Percentiles rank a stretch among this genome's conserved stretches.
Evolutionary conservation across 2,329 filamentous ascomycete species (phyloP).

Genomic region (Colletotrichum liriopes): DNA sequence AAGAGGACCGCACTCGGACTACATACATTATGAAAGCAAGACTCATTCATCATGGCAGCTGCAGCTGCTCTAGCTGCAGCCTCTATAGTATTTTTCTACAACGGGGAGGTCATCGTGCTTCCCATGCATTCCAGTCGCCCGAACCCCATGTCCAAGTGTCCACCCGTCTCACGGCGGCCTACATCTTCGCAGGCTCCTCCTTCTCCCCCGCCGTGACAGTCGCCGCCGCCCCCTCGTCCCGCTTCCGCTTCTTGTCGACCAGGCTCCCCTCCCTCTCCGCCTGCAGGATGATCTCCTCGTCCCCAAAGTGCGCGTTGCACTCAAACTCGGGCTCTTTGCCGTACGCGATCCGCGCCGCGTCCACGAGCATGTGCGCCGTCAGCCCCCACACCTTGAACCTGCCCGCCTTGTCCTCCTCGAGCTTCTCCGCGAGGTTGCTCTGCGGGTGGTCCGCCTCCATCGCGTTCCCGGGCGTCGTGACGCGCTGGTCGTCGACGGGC

Average conservation of each 20-base stretch:
- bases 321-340: slow-evolving; percentile 88
- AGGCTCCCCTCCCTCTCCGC: slow-evolving; percentile 62
- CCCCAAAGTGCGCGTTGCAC: slow-evolving; percentile 69
- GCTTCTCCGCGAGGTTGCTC: slow-evolving; percentile 58
- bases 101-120: not conserved
- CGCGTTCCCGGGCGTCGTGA: slow-evolving; percentile 69
- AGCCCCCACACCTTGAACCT: slow-evolving; percentile 94
- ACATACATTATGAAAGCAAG: slow-evolving; percentile 4
- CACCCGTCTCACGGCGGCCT: not conserved
- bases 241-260: slow-evolving; percentile 60
- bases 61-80: slow-evolving; percentile 26
- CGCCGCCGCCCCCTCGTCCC: slow-evolving; percentile 43
- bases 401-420: slow-evolving; percentile 61
- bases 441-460: slow-evolving; percentile 55
- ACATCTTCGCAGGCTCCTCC: slow-evolving; percentile 43
- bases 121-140: not conserved
- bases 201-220: slow-evolving; percentile 47
- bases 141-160: not conserved
- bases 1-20: not conserved
- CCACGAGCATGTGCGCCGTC: slow-evolving; percentile 92
- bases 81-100: slow-evolving; percentile 30
- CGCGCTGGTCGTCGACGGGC: slow-evolving; percentile 79
- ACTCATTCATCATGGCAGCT: slow-evolving; percentile 34
- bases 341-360: slow-evolving; percentile 89
- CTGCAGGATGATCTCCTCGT: slow-evolving; percentile 65